phyloP scores from a whole-genome alignment of 2,329 filamentous ascomycete species.

The Aspergillus puulaauensis region DNA sequence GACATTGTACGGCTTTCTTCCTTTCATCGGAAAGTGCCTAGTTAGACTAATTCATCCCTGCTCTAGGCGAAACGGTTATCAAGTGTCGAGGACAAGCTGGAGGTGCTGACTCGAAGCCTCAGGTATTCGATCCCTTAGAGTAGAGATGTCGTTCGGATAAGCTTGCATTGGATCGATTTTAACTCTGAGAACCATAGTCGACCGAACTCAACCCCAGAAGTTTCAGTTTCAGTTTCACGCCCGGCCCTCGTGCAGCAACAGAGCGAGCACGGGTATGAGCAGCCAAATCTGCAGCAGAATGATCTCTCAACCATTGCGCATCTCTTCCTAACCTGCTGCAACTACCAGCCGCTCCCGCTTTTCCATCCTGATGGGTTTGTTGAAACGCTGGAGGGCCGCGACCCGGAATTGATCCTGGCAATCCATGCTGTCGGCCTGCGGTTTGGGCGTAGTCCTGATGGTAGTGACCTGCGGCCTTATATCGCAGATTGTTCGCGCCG shows the following conservation, averaged over 20 bases:
- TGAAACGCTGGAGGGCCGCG: slow-evolving; percentile 38
- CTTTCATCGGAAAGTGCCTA: slow-evolving; percentile 14
- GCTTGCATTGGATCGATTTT: neutral
- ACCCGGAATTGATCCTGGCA: slow-evolving; percentile 35
- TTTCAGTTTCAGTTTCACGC: neutral
- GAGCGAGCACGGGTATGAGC: neutral
- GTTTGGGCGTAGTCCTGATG: slow-evolving; percentile 33
- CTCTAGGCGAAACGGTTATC: slow-evolving; percentile 8
- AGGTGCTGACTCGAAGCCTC: slow-evolving; percentile 4
- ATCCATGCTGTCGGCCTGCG: slow-evolving; percentile 45
- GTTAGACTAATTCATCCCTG: slow-evolving; percentile 9
- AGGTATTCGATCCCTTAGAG: neutral
- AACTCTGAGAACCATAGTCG: neutral
- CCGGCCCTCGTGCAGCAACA: neutral
- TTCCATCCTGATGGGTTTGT: slow-evolving; percentile 47
- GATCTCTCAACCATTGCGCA: slow-evolving; percentile 39
- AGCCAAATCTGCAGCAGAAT: slow-evolving; percentile 30
- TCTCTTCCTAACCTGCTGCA: slow-evolving; percentile 49
- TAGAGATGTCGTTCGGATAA: neutral
- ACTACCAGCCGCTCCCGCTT: slow-evolving; percentile 51
- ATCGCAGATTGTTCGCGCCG: slow-evolving; percentile 40
- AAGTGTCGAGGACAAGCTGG: slow-evolving; percentile 12
- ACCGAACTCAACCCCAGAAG: slow-evolving; percentile 1
- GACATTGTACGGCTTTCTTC: slow-evolving; percentile 11
- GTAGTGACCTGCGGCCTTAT: slow-evolving; percentile 22